Percentiles rank a stretch among this genome's conserved stretches.
These are phyloP conservation scores for Penicillium sp. DNA, from an alignment of 2,329 filamentous ascomycete genomes.

Conservation along the genomic window DNA sequence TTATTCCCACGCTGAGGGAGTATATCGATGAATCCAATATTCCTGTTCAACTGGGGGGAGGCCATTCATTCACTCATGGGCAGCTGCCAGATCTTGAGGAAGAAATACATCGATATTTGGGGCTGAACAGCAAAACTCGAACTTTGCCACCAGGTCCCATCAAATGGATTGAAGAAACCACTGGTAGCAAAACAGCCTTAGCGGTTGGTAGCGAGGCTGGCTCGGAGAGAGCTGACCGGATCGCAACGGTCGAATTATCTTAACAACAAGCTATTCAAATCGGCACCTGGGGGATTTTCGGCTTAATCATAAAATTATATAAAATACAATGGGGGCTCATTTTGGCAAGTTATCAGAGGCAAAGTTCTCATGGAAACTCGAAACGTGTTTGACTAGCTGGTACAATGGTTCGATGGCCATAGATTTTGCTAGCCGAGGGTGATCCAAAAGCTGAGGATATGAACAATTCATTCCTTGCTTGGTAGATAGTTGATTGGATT, in stretches of 20 bases:
- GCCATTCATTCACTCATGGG: constrained; percentile 21
- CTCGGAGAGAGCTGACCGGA: constrained; percentile 4
- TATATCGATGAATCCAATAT: constrained; percentile 22
- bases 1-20: constrained; percentile 13
- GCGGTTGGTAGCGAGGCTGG: constrained; percentile 21
- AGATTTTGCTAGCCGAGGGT: too few relatives aligned
- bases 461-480: too few relatives aligned
- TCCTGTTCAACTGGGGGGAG: constrained; percentile 22
- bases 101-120: constrained; percentile 8
- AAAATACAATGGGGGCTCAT: too few relatives aligned
- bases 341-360: too few relatives aligned
- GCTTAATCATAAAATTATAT: too few relatives aligned
- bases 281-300: too few relatives aligned
- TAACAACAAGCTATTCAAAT: neutral
- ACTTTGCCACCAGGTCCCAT: constrained; percentile 20
- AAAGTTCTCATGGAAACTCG: too few relatives aligned
- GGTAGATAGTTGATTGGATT: too few relatives aligned
- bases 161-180: constrained; percentile 18
- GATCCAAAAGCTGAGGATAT: too few relatives aligned
- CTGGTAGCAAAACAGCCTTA: constrained; percentile 12
- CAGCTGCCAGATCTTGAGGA: constrained; percentile 21
- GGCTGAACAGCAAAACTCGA: neutral
- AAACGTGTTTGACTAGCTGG: too few relatives aligned
- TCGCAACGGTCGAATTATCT: neutral
- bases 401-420: too few relatives aligned